Evolutionary conservation across 164 flowering plant genomes (phyloP).

Genomic region (Macadamia tetraphylla): DNA sequence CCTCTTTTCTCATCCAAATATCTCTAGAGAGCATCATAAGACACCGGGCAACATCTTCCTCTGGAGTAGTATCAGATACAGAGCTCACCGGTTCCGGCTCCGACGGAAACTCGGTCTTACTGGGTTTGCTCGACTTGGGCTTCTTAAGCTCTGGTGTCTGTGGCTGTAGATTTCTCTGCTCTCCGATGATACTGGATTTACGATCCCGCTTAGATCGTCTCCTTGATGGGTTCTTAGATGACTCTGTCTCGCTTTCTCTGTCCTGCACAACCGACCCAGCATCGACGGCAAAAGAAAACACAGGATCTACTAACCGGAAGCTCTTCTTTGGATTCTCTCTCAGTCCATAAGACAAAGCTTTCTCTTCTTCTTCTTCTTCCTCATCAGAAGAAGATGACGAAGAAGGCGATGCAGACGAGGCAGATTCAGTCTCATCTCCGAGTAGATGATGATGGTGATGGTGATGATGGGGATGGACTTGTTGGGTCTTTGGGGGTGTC

Average conservation of each 20-base stretch:
- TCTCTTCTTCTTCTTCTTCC: constrained; percentile 16
- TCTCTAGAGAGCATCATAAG: constrained; percentile 70
- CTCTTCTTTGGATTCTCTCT: constrained; percentile 32
- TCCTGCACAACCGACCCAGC: constrained; percentile 37
- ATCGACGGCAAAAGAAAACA: constrained; percentile 35
- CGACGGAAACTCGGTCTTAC: constrained; percentile 20
- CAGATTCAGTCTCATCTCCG: constrained; percentile 15
- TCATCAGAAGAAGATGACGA: constrained; percentile 18
- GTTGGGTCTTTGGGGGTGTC: constrained; percentile 22
- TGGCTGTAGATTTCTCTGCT: constrained; percentile 7
- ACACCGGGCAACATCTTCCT: constrained; percentile 64
- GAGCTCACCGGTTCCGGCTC: constrained; percentile 58
- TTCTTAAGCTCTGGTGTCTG: constrained; percentile 15
- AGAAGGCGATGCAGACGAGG: constrained; percentile 12
- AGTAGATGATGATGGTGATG: background rate
- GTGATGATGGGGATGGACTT: background rate
- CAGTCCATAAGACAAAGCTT: constrained; percentile 13
- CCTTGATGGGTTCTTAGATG: constrained; percentile 39
- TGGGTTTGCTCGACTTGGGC: constrained; percentile 8
- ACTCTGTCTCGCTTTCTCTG: constrained; percentile 60
- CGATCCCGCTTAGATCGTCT: constrained; percentile 40
- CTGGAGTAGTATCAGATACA: constrained; percentile 47
- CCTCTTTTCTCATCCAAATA: constrained; percentile 30
- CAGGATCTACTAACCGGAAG: constrained; percentile 26
- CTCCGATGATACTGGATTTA: constrained; percentile 8